Evolutionary conservation across 83 land plant genomes (phyloP), one percentile per base, ranked within the genome.

Genomic region (Thuja plicata): DNA sequence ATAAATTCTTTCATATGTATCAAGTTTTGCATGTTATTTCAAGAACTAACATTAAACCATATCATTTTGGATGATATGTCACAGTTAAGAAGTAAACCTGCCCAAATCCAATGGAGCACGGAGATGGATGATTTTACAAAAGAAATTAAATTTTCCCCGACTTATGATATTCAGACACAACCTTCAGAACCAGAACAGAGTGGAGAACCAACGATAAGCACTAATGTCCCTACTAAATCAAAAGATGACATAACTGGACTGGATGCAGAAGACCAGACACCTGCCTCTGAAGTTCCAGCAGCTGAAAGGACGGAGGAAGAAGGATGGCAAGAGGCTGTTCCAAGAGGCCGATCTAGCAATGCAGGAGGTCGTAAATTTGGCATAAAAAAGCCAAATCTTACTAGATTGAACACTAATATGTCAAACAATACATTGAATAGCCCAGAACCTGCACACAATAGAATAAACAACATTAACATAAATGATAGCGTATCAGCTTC

Each of bases 311-410:
- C 13, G 55, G 93, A 90, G 87, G 97, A 95, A 84, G 99, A 96
- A 90, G 99, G 99, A 86, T 97, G 99, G 99, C 99, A 97, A 91
- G 99, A 96, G 88, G 98, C 98, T 79, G 90, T 92, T 70, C 93
- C 99, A 1, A 95, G 94, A 89, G 92, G 93, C 6, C 93, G 96
- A 3, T 92, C 91, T 74, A 87, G 60, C 41, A 90, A 90, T 60
- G 87, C 60, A 17, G 80, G 88, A 21, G 91, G 89, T 43, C 93
- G 96, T 54, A 95, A 89, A 89, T 83, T 89, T 32, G 54, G 86
- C 84, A n/a, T 90, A 54, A 92, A 92, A 74, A 94, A 90, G 87
- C 95, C 94, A 52, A 94, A 88, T 86, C 87, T 94, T 1, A 91
- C 90, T 52, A 94, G 91, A 87, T 78, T 92, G 15, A 91, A 92